phyloP scores from a whole-genome alignment of 371 early-diverging fungal species.

The Quaeritorhiza haematococci region DNA sequence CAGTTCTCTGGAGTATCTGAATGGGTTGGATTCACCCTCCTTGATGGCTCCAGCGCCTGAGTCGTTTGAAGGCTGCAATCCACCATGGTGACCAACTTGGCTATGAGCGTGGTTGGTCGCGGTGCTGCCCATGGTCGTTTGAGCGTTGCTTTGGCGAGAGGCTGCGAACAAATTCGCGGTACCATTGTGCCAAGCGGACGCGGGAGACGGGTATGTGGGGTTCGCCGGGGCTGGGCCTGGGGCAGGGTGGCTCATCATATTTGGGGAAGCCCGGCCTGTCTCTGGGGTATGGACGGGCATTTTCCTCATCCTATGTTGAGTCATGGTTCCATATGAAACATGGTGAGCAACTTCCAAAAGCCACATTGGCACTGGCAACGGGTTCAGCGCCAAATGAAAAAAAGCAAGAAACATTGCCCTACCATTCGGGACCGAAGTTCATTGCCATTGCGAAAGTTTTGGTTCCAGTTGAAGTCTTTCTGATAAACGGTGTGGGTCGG shows the following conservation, averaged over 20 bases:
- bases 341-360: not conserved
- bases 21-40: slow-evolving; percentile 11
- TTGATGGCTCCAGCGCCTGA: not conserved
- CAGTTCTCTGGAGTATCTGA: slow-evolving; percentile 31
- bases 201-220: slow-evolving; percentile 5
- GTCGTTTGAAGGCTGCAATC: not conserved
- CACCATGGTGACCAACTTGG: not conserved
- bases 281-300: slow-evolving; percentile 8
- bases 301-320: slow-evolving; percentile 23
- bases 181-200: not conserved
- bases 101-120: not conserved
- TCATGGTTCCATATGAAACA: too few species aligned
- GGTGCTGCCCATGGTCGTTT: not conserved
- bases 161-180: not conserved
- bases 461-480: too few species aligned
- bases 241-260: not conserved
- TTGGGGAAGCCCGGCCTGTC: not conserved
- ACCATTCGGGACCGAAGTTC: slow-evolving; percentile 33
- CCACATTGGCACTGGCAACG: not conserved
- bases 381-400: not conserved
- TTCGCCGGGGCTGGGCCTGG: not conserved
- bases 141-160: not conserved
- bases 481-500: too few species aligned
- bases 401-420: not conserved
- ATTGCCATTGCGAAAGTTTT: too few species aligned